phyloP scores from a whole-genome alignment of 345 rosid species.

The Eucalyptus regnans region DNA sequence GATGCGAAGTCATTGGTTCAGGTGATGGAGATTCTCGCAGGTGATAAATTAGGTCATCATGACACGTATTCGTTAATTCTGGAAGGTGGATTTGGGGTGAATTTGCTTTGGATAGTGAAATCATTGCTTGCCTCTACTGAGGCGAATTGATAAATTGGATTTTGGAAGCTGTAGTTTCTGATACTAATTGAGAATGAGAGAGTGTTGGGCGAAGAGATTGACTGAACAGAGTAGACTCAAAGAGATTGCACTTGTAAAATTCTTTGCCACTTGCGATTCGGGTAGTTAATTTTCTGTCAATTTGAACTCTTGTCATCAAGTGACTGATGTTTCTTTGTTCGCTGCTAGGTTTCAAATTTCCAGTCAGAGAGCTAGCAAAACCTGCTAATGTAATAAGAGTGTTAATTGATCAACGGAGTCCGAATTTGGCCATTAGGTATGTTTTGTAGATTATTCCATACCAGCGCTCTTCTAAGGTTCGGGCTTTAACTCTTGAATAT shows the following conservation, averaged over 20 bases:
- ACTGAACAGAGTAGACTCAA: neutral
- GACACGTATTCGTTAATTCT: neutral
- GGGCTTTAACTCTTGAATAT: neutral
- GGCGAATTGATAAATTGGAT: neutral
- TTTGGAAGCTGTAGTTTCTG: neutral
- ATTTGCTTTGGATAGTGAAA: neutral
- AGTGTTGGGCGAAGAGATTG: neutral
- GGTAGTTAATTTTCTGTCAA: neutral
- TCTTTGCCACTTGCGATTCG: neutral
- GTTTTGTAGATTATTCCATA: neutral
- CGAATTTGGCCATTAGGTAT: constrained; percentile 69
- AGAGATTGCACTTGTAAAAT: neutral
- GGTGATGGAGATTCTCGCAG: constrained; percentile 62
- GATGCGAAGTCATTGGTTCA: constrained; percentile 41
- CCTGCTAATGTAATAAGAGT: constrained; percentile 38
- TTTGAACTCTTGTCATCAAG: neutral
- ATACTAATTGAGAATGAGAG: neutral
- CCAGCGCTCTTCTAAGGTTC: neutral
- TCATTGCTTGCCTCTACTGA: neutral
- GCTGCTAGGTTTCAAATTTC: constrained; percentile 51
- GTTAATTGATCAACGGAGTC: constrained; percentile 45
- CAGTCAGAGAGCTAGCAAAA: constrained; percentile 50
- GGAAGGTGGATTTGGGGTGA: neutral
- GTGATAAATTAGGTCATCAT: constrained; percentile 12
- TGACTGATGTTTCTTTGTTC: neutral